A percentile compares a stretch with the other conserved stretches of the same genome.
Evolutionary conservation across 83 land plant genomes (phyloP).

Genomic region (Thuja plicata): DNA sequence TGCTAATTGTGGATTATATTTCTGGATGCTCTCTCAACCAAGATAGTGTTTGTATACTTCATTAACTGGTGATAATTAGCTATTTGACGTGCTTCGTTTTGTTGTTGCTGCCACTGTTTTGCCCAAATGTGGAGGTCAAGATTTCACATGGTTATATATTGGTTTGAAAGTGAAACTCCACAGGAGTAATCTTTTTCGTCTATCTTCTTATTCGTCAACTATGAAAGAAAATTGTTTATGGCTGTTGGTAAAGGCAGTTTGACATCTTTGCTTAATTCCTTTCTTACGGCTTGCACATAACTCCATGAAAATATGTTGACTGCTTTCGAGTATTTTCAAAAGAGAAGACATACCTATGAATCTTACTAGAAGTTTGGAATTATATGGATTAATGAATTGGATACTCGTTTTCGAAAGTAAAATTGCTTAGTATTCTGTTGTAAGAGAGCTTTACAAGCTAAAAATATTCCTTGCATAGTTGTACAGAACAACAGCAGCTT

Average conservation of each 20-base stretch:
- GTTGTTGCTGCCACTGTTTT: neutral
- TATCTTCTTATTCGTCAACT: neutral
- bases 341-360: neutral
- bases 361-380: neutral
- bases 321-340: too few relatives aligned
- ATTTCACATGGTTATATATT: neutral
- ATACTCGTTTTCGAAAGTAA: neutral
- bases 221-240: neutral
- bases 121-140: neutral
- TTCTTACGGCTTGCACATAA: neutral
- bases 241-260: neutral
- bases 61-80: neutral
- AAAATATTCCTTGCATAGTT: neutral
- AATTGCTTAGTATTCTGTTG: neutral
- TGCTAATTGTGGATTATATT: neutral
- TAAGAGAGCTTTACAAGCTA: neutral
- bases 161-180: neutral
- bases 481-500: neutral
- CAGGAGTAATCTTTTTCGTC: neutral
- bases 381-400: neutral
- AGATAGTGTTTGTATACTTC: conserved; percentile 9
- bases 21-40: neutral
- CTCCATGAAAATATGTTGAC: neutral
- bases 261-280: neutral
- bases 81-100: neutral